phyloP scores from a whole-genome alignment of 2,329 filamentous ascomycete species.

The Aspergillus eucalypticola region DNA sequence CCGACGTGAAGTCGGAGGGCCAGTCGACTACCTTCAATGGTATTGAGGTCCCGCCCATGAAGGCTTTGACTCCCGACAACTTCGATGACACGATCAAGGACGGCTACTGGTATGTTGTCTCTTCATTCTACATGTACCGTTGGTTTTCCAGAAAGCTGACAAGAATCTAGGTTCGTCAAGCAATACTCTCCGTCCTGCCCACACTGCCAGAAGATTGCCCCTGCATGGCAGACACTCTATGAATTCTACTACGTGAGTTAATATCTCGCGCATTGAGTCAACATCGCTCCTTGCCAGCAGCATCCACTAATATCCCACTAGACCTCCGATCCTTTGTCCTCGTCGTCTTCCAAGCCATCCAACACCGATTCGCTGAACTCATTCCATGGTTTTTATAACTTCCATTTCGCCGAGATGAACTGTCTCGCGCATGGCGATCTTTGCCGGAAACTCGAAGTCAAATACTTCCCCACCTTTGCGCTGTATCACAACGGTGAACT shows the following conservation, averaged over 20 bases:
- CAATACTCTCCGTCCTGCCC: constrained; percentile 56
- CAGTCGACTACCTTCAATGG: constrained; percentile 53
- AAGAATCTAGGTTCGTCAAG: constrained; percentile 50
- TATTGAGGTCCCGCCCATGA: constrained; percentile 53
- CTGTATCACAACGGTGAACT: constrained; percentile 78
- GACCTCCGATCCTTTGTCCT: constrained; percentile 72
- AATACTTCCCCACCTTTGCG: constrained; percentile 72
- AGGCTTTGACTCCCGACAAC: constrained; percentile 49
- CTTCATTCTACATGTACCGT: background rate
- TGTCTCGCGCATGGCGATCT: constrained; percentile 80
- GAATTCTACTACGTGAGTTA: constrained; percentile 74
- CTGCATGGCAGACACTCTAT: constrained; percentile 87
- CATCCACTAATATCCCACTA: constrained; percentile 42
- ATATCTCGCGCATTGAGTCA: constrained; percentile 9
- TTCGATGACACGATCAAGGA: constrained; percentile 53
- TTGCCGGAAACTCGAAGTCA: constrained; percentile 68
- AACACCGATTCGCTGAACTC: constrained; percentile 58
- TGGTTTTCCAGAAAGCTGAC: constrained; percentile 18
- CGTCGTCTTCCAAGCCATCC: constrained; percentile 51
- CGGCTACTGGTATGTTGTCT: constrained; percentile 51
- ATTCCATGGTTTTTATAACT: constrained; percentile 83
- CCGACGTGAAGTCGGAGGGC: constrained; percentile 16
- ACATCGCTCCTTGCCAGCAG: background rate
- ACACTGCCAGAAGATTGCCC: constrained; percentile 78
- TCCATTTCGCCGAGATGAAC: constrained; percentile 83